Percentiles rank a stretch among this genome's conserved stretches.
Conservation (phyloP, 2,329 filamentous ascomycete genomes). For the Rhynchosporium agropyri region DNA sequence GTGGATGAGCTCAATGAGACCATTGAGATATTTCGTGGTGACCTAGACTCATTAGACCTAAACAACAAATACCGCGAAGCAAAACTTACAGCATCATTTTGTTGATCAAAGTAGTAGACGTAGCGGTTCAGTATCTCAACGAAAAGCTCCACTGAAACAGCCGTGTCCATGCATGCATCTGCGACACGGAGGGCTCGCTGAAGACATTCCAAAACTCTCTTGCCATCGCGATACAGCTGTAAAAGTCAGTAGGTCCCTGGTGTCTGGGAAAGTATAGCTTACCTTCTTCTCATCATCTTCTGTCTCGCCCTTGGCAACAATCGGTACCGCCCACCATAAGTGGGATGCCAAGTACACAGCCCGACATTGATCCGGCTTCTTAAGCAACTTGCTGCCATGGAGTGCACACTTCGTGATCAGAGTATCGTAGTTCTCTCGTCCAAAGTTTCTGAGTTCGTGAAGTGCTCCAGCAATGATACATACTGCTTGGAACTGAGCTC, state of each 20-base stretch:
- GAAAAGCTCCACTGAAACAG: constrained; percentile 95
- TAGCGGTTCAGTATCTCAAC: constrained; percentile 98
- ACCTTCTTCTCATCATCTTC: constrained; percentile 76
- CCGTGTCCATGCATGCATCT: constrained; percentile 98
- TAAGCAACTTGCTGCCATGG: constrained; percentile 93
- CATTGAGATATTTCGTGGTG: constrained; percentile 97
- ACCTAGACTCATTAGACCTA: constrained; percentile 52
- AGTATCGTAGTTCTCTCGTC: constrained; percentile 97
- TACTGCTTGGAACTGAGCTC: constrained; percentile 97
- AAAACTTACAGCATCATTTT: constrained; percentile 81
- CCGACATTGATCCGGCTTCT: constrained; percentile 97
- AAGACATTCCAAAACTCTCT: constrained; percentile 93
- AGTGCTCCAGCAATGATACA: constrained; percentile 89
- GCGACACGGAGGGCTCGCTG: constrained; percentile 94
- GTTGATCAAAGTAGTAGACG: constrained; percentile 99
- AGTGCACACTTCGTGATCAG: constrained; percentile 97
- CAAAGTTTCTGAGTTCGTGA: constrained; percentile 86
- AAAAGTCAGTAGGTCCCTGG: constrained; percentile 31
- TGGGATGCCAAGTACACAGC: constrained; percentile 97
- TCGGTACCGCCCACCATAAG: constrained; percentile 95
- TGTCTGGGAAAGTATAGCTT: constrained; percentile 44
- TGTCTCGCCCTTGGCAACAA: constrained; percentile 77
- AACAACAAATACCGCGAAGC: neutral
- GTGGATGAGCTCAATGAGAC: constrained; percentile 96
- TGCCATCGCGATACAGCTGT: constrained; percentile 94